Conservation (phyloP, 371 early-diverging fungal species). For the Aphelidium insulamus region DNA sequence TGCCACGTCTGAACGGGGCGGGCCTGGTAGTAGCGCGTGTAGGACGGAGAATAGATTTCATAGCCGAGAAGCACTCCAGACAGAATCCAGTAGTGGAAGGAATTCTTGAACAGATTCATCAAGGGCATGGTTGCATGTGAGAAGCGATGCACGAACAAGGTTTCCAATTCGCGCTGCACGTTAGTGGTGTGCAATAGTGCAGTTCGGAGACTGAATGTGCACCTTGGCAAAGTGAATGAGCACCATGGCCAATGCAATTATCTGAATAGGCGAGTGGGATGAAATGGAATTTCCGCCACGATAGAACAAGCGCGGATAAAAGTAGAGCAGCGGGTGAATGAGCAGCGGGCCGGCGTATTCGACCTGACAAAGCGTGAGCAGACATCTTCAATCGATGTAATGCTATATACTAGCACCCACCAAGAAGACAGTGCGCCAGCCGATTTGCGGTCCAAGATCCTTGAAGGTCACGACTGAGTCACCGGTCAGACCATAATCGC, state of each 20-base stretch:
- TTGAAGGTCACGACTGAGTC: no score
- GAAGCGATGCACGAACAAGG: conserved; percentile 80
- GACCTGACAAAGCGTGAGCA: no score
- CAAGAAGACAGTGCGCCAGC: conserved; percentile 83
- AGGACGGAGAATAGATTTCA: conserved; percentile 52
- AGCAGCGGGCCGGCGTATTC: conserved; percentile 82
- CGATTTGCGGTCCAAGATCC: conserved; percentile 70
- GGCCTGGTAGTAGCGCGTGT: no score
- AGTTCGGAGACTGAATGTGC: no score
- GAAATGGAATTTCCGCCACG: conserved; percentile 11
- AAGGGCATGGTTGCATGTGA: conserved; percentile 88
- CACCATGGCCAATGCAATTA: conserved; percentile 33
- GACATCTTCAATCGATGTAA: no score
- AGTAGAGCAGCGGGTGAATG: conserved; percentile 69
- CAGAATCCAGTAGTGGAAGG: conserved; percentile 80
- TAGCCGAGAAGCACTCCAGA: conserved; percentile 67
- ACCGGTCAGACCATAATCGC: no score
- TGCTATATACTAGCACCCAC: no score
- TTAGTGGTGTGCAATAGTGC: no score
- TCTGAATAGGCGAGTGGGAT: conserved; percentile 5
- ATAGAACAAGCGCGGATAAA: conserved; percentile 36
- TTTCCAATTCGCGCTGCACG: conserved; percentile 83
- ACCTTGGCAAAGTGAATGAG: conserved; percentile 77
- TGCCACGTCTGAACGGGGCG: no score
- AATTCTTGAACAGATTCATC: conserved; percentile 78